Conservation (phyloP, 805 yeast species). For the Saccharomycopsis capsularis region DNA sequence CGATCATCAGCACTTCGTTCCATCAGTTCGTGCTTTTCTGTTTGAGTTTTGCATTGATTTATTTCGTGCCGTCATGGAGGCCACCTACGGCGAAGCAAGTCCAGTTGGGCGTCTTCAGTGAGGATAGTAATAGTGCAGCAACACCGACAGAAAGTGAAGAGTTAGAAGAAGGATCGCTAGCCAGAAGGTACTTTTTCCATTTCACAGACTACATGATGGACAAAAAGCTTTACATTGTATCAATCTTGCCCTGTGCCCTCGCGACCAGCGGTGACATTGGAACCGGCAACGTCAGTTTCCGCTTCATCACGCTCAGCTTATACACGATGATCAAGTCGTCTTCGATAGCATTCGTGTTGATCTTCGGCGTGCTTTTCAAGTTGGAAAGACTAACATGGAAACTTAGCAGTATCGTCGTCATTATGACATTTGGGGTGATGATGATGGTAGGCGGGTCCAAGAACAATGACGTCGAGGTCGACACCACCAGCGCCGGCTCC, state of each 20-base stretch:
- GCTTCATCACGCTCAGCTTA: constrained; percentile 70
- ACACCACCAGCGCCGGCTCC: not conserved
- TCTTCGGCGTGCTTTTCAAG: constrained; percentile 78
- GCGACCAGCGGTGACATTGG: constrained; percentile 95
- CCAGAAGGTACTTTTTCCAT: constrained; percentile 5
- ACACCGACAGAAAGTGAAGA: constrained; percentile 11
- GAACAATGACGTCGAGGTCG: constrained; percentile 22
- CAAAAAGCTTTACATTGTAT: constrained; percentile 38
- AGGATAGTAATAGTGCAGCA: constrained; percentile 15
- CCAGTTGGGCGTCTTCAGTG: constrained; percentile 14
- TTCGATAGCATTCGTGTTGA: constrained; percentile 76
- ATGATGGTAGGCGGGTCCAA: constrained; percentile 66
- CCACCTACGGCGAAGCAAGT: constrained; percentile 27
- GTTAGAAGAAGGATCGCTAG: constrained; percentile 13
- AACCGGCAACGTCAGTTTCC: constrained; percentile 75
- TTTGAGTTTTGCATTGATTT: constrained; percentile 42
- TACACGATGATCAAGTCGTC: constrained; percentile 93
- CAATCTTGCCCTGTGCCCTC: constrained; percentile 74
- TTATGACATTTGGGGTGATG: constrained; percentile 79
- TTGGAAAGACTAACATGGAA: constrained; percentile 69
- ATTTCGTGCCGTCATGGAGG: constrained; percentile 42
- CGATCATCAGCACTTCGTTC: constrained; percentile 73
- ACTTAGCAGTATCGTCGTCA: constrained; percentile 57
- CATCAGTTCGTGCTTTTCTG: constrained; percentile 71
- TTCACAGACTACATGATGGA: constrained; percentile 26